Base-by-base conservation (phyloP, 371 early-diverging fungal genomes). In the Dichotomocladium elegans region DNA sequence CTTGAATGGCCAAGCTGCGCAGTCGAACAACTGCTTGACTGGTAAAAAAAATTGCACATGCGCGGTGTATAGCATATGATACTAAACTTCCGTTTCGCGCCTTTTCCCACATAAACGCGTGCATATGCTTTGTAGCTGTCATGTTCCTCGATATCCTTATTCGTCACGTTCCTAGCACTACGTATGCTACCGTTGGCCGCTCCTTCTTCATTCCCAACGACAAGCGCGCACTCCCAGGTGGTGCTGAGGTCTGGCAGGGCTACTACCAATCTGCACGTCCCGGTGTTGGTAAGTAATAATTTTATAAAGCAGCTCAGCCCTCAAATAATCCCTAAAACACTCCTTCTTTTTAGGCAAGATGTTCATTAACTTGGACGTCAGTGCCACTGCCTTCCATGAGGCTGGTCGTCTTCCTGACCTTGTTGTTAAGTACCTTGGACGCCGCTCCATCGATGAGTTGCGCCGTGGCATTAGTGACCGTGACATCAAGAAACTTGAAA, bases 201-300 rank as follows among this genome's bases (percentile, higher is more conserved):
- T 93, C 92, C 7, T 94, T 94, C 73, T 95, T 81, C 63, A 91
- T 89, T 3, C 79, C 86, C 14, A 74, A 77, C n/a, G 82, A 83
- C 26, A 70, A 79, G 1, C 60, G 66, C 21, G 46, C 66, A 0
- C 76, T 83, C 27, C 75, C 74, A 30, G 88, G 88, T 41, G 94
- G 93, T 22, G 76, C 87, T n/a, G 93, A 92, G 68, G 82, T 92
- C 4, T 93, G 95, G 94, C 86, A 87, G 58, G 97, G 97, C 10
- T 92, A 83, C 68, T 92, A 90, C 55, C 92, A 93, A 60, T 88
- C 90, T 22, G 82, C 91, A 19, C 77, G 88, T 7, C 89, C 94
- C 11, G 76, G 87, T 46, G 33, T 65, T 2, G 87, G 89, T 66
- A 74, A 66, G 51, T 70, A 22, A 19, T n/a, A n/a, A n/a, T n/a